Base-by-base conservation (phyloP, 352 stramenopile genomes). In the Halophytophthora batemanensis region DNA sequence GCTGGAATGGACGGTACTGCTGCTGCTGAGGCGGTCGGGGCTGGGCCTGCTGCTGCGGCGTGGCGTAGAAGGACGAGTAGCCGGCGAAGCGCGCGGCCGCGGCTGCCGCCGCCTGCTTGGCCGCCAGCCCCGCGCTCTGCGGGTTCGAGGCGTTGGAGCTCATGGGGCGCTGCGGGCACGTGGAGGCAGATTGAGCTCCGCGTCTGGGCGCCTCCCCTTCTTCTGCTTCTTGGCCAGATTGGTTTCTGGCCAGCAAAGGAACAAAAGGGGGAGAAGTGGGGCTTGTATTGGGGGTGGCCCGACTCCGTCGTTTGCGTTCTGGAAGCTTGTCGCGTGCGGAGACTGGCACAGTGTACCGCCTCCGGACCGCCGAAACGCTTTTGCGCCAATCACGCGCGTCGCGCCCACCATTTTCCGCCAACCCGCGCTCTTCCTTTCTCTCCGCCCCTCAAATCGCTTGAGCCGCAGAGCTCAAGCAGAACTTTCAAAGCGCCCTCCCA, bases 11-110 rank as follows among this genome's bases (percentile, higher is more conserved):
- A n/a, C 41, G 37, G 5, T 7, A 29, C 41, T 53, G 53, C 22
- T 21, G 28, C 50, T 52, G 50, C 28, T 19, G 36, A 35, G 34
- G 22, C 18, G 2, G 56, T 17, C 2, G 31, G 36, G 14, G 18
- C 28, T 3, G 28, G 19, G 4, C 8, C 25, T 31, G 25, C 25
- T 31, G 25, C n/a, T 44, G 41, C 2, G 69, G 56, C 10, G 73
- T 63, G 41, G 59, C 62, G 65, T 87, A 87, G 61, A 89, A 87
- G 22, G 79, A 76, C 15, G 78, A 69, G 50, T 87, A 89, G 36
- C 78, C 78, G 11, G 78, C 78, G 53, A 82, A 84, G 51, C 62
- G 75, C 46, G 56, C 69, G 54, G 64, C 71, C 11, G 69, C 63
- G 35, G 50, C 58, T n/a, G 63, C 66, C 6, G 71, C 48, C 2